These are phyloP conservation scores for Closterium sp. DNA, from an alignment of 139 green algal species.

Conservation along the genomic window DNA sequence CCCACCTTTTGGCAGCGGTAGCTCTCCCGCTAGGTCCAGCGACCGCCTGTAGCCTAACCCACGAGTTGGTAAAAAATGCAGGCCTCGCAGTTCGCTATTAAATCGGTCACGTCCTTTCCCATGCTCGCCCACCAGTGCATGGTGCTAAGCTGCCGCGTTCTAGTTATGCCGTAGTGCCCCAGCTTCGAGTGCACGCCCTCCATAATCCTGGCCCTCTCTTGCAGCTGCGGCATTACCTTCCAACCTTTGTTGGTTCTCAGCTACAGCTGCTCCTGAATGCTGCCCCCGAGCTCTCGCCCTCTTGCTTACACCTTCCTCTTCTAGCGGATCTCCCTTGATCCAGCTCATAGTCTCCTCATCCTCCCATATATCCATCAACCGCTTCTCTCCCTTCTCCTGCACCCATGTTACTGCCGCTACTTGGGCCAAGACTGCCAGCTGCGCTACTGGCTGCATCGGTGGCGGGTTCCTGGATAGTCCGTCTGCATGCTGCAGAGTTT, in stretches of 20 bases:
- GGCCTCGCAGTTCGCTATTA: background rate
- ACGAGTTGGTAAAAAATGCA: background rate
- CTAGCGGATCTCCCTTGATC: too few species aligned
- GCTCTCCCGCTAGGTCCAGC: constrained; percentile 31
- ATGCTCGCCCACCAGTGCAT: too few species aligned
- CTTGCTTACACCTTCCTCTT: background rate
- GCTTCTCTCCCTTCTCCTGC: background rate
- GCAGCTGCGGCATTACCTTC: background rate
- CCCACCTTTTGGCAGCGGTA: background rate
- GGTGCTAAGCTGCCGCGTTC: background rate
- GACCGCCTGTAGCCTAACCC: background rate
- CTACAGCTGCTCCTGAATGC: background rate
- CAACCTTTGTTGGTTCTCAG: background rate
- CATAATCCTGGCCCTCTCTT: too few species aligned
- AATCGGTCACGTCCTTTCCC: background rate
- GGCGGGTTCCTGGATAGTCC: constrained; percentile 4
- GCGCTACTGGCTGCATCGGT: too few species aligned
- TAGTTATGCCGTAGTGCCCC: background rate
- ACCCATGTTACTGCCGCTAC: background rate
- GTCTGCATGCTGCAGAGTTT: constrained; percentile 2
- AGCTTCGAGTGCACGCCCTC: background rate
- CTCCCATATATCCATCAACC: too few species aligned
- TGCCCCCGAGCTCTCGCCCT: background rate
- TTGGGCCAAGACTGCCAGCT: background rate
- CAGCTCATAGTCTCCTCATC: too few species aligned